These are phyloP conservation scores for Narthecium ossifragum DNA, from an alignment of 106 monocot genomes.

Conservation along the genomic window DNA sequence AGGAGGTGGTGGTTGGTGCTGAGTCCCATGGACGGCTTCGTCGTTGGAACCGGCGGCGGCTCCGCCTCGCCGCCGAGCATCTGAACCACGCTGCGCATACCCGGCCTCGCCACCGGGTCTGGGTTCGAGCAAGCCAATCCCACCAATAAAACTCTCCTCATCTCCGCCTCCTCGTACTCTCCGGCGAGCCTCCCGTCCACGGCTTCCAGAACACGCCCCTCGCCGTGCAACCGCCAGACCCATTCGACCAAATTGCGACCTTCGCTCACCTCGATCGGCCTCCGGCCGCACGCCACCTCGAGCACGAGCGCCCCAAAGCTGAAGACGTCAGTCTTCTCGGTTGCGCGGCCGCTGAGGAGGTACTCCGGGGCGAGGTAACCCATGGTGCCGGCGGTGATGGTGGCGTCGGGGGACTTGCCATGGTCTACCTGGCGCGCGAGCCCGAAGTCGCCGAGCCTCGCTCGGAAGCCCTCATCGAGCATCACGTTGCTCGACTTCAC, in stretches of 20 bases:
- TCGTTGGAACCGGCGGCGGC: conserved; percentile 58
- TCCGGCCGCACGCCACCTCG: conserved; percentile 70
- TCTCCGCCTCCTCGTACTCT: conserved; percentile 68
- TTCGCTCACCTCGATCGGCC: conserved; percentile 50
- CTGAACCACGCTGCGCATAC: conserved; percentile 80
- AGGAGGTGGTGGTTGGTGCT: conserved; percentile 60
- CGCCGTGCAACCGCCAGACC: conserved; percentile 81
- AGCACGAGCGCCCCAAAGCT: conserved; percentile 88
- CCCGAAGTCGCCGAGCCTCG: conserved; percentile 94
- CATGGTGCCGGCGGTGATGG: conserved; percentile 93
- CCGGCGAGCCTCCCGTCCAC: conserved; percentile 53
- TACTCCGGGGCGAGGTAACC: conserved; percentile 98
- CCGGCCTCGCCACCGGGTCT: conserved; percentile 56
- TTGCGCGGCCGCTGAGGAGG: conserved; percentile 88
- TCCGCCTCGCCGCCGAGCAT: conserved; percentile 76
- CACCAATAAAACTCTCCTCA: conserved; percentile 47
- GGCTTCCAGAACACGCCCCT: conserved; percentile 44
- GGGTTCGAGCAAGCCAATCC: conserved; percentile 87
- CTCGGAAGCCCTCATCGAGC: conserved; percentile 86
- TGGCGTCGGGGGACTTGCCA: conserved; percentile 74
- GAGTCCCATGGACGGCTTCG: conserved; percentile 70
- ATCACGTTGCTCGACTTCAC: conserved; percentile 99
- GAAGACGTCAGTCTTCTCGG: conserved; percentile 86
- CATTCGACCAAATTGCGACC: conserved; percentile 72
- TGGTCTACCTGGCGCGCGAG: conserved; percentile 87